phyloP scores from a whole-genome alignment of 2,329 filamentous ascomycete genomes.

The Pseudogymnoascus destructans region DNA sequence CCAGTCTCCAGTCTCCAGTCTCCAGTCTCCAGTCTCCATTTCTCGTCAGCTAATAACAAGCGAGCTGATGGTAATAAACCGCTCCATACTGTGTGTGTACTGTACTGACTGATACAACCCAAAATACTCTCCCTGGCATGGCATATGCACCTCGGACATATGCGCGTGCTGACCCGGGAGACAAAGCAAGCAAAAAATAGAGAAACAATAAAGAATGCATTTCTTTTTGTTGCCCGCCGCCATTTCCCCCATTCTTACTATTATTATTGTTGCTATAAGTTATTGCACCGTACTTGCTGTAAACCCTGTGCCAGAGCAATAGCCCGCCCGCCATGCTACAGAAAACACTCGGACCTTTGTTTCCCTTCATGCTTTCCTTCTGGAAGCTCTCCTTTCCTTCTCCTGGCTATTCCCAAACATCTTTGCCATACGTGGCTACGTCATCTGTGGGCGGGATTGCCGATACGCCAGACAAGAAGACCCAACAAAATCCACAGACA shows the following conservation, averaged over 20 bases:
- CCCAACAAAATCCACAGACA: neutral
- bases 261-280: neutral
- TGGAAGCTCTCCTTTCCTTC: slow-evolving; percentile 1
- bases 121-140: neutral
- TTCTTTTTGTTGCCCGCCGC: neutral
- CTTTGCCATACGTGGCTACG: neutral
- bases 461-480: neutral
- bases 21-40: neutral
- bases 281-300: neutral
- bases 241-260: neutral
- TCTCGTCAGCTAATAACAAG: neutral
- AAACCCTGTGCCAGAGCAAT: neutral
- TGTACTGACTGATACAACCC: neutral
- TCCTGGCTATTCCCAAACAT: slow-evolving; percentile 3
- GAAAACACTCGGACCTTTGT: neutral
- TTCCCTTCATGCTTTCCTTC: neutral
- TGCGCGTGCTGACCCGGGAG: neutral
- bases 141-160: neutral
- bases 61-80: slow-evolving; percentile 1
- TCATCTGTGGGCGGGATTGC: neutral
- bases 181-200: neutral
- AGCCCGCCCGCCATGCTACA: neutral
- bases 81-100: neutral
- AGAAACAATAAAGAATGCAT: slow-evolving; percentile 3
- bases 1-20: neutral